These are phyloP conservation scores for Rhinocladiella mackenziei DNA, from an alignment of 2,329 filamentous ascomycete species.

Conservation along the genomic window DNA sequence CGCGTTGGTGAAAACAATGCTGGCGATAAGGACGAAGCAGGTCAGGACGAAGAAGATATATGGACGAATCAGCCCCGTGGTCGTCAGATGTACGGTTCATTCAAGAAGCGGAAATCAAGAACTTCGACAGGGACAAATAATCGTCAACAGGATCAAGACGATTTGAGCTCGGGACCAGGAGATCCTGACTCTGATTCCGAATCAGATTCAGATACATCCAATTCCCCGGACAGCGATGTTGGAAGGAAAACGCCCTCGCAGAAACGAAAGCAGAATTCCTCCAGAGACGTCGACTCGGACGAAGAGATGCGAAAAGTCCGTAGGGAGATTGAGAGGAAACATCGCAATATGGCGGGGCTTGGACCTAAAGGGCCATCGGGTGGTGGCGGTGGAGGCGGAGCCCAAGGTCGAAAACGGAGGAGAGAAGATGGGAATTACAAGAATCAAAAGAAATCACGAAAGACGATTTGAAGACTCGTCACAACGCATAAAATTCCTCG, in stretches of 20 bases:
- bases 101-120: conserved; percentile 18
- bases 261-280: not conserved
- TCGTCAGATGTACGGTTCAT: conserved; percentile 27
- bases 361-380: not conserved
- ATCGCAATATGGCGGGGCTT: conserved; percentile 11
- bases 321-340: conserved; percentile 21
- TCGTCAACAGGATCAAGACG: conserved; percentile 6
- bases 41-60: conserved; percentile 19
- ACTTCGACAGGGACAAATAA: not conserved
- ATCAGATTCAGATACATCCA: conserved; percentile 6
- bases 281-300: conserved; percentile 15
- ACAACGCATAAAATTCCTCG: too few species aligned
- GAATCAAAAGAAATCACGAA: conserved; percentile 12
- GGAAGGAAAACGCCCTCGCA: not conserved
- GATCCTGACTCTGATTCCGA: conserved; percentile 2
- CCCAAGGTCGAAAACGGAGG: conserved; percentile 2
- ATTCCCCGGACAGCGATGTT: not conserved
- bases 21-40: not conserved
- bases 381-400: conserved; percentile 2
- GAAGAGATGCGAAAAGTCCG: conserved; percentile 22
- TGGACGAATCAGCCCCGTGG: conserved; percentile 18
- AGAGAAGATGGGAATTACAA: conserved; percentile 7
- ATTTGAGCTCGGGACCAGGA: conserved; percentile 17
- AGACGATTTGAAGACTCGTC: conserved; percentile 19
- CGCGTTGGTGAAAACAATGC: not conserved